Conservation (phyloP, 2,329 filamentous ascomycete species). For the Microsporum canis region DNA sequence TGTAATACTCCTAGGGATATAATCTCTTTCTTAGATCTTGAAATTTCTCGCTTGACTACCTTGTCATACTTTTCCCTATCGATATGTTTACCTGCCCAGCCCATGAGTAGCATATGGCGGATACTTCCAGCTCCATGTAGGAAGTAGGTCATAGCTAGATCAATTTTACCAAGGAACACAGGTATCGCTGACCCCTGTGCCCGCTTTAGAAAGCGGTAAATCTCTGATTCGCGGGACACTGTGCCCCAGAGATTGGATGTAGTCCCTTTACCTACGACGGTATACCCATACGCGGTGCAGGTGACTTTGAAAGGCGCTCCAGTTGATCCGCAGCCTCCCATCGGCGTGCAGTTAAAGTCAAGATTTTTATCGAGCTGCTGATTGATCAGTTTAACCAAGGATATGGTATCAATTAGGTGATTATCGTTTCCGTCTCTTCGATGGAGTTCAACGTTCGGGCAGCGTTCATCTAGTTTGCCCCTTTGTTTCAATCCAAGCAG, state of each 20-base stretch:
- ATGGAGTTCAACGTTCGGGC: constrained; percentile 20
- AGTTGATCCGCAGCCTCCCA: constrained; percentile 19
- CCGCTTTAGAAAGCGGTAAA: constrained; percentile 18
- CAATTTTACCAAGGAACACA: constrained; percentile 21
- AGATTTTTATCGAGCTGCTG: constrained; percentile 21
- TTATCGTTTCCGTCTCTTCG: constrained; percentile 8
- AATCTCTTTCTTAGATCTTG: constrained; percentile 11
- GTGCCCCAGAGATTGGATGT: constrained; percentile 19
- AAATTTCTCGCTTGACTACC: constrained; percentile 7
- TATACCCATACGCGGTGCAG: constrained; percentile 18
- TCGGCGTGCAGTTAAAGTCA: constrained; percentile 21
- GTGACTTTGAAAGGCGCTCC: constrained; percentile 24
- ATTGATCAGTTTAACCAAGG: constrained; percentile 18
- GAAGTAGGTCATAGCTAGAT: constrained; percentile 20
- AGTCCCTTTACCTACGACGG: constrained; percentile 24
- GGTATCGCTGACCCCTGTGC: constrained; percentile 22
- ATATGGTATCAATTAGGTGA: constrained; percentile 15
- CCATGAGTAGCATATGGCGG: constrained; percentile 24
- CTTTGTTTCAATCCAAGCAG: constrained; percentile 20
- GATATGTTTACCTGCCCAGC: constrained; percentile 18
- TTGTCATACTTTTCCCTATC: constrained; percentile 5
- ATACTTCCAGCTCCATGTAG: constrained; percentile 21
- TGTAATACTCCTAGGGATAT: constrained; percentile 15
- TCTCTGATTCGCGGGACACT: constrained; percentile 19
- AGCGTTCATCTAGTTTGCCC: constrained; percentile 16